phyloP scores from a whole-genome alignment of 2,329 filamentous ascomycete species.

The Penicillium sp. region DNA sequence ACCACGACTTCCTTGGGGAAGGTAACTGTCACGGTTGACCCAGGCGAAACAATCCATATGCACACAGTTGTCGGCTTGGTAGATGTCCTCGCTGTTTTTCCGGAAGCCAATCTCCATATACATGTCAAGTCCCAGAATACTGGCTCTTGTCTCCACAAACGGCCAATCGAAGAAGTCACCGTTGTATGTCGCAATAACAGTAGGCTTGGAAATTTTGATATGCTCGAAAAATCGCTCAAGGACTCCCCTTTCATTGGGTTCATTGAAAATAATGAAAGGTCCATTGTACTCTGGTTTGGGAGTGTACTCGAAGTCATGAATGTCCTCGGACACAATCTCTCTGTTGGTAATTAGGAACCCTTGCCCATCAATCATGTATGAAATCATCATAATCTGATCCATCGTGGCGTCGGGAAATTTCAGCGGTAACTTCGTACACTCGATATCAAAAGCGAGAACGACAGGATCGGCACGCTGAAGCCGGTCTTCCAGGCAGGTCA shows the following conservation, averaged over 20 bases:
- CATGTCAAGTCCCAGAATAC: slow-evolving; percentile 96
- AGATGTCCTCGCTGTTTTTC: slow-evolving; percentile 94
- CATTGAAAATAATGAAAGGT: slow-evolving; percentile 97
- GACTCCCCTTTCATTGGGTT: slow-evolving; percentile 83
- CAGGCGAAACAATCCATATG: slow-evolving; percentile 99
- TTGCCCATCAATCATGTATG: slow-evolving; percentile 99
- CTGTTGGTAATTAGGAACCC: slow-evolving; percentile 97
- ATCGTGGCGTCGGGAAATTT: slow-evolving; percentile 95
- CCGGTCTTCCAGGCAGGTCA: slow-evolving; percentile 82
- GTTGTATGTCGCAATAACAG: slow-evolving; percentile 99
- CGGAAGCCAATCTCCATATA: slow-evolving; percentile 97
- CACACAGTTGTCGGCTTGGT: slow-evolving; percentile 91
- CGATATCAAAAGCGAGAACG: slow-evolving; percentile 99
- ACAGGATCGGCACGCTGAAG: slow-evolving; percentile 90
- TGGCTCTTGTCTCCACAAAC: slow-evolving; percentile 90
- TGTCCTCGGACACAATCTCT: slow-evolving; percentile 96
- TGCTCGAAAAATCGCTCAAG: slow-evolving; percentile 93
- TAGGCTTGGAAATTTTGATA: slow-evolving; percentile 90
- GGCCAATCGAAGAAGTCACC: slow-evolving; percentile 99
- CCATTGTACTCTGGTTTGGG: slow-evolving; percentile 95
- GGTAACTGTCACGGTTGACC: slow-evolving; percentile 97
- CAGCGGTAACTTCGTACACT: slow-evolving; percentile 90
- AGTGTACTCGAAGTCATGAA: slow-evolving; percentile 96
- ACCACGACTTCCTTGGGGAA: slow-evolving; percentile 94
- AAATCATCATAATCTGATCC: slow-evolving; percentile 99